These are phyloP conservation scores for Tetragonia tetragonoides DNA, from an alignment of 148 eudicot genomes.

Conservation along the genomic window DNA sequence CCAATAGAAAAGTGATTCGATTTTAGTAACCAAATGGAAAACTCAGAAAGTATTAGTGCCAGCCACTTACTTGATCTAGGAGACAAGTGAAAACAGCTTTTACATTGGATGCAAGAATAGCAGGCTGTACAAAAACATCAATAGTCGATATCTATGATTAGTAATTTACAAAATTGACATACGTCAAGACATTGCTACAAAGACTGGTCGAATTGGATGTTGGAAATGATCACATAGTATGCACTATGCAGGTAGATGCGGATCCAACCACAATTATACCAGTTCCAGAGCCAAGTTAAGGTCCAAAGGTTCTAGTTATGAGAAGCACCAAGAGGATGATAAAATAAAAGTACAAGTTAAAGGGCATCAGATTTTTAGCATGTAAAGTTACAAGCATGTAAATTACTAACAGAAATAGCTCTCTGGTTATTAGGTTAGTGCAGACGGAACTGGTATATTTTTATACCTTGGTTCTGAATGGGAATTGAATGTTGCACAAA, in stretches of 20 bases:
- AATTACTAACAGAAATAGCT: background rate
- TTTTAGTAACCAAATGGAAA: background rate
- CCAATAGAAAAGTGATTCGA: constrained; percentile 5
- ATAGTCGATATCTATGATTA: constrained; percentile 14
- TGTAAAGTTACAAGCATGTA: background rate
- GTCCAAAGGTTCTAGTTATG: no score
- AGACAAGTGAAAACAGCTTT: constrained; percentile 89
- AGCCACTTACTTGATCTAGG: constrained; percentile 81
- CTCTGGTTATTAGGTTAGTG: background rate
- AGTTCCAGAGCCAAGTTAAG: background rate
- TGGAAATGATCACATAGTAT: background rate
- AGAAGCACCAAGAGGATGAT: background rate
- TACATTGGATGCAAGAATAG: constrained; percentile 82
- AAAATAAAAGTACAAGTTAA: background rate
- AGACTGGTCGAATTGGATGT: background rate
- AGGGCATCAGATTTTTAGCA: background rate
- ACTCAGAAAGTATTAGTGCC: background rate
- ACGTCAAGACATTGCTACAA: background rate
- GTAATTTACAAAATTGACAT: background rate
- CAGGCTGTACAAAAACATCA: constrained; percentile 59
- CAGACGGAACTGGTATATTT: background rate
- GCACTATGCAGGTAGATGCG: background rate
- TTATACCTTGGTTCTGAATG: background rate
- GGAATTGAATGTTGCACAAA: no score
- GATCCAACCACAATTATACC: background rate